These are phyloP conservation scores for Magnolia sinica DNA, from an alignment of 164 flowering plant species.

Conservation along the genomic window DNA sequence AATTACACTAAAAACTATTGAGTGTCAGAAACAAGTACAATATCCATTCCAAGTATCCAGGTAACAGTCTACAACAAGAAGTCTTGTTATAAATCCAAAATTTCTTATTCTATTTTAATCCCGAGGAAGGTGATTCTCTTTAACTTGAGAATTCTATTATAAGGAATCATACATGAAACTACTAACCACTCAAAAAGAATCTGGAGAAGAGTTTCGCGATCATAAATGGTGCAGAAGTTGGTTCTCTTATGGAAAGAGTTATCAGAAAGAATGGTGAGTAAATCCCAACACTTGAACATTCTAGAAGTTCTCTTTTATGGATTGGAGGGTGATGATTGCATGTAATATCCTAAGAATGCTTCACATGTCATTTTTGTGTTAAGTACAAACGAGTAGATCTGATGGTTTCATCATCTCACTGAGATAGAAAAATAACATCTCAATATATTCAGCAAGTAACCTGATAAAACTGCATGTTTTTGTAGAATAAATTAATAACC, in stretches of 20 bases:
- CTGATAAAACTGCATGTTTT: background rate
- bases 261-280: background rate
- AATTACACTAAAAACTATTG: too few relatives aligned
- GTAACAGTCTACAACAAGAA: too few relatives aligned
- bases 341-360: background rate
- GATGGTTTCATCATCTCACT: too few relatives aligned
- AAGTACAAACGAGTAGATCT: background rate
- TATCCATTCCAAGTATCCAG: too few relatives aligned
- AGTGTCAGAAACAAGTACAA: too few relatives aligned
- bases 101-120: too few relatives aligned
- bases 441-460: background rate
- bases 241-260: background rate
- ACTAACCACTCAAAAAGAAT: background rate
- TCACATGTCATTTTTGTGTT: background rate
- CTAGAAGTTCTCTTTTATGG: background rate
- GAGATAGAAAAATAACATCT: background rate
- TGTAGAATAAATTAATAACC: background rate
- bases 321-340: background rate
- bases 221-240: background rate
- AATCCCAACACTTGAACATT: background rate
- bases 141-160: too few relatives aligned
- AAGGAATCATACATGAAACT: too few relatives aligned
- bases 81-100: too few relatives aligned
- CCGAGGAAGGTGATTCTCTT: too few relatives aligned
- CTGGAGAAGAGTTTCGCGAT: background rate